Conservation (phyloP, 305 asterid genomes). For the Ilex paraguariensis region DNA sequence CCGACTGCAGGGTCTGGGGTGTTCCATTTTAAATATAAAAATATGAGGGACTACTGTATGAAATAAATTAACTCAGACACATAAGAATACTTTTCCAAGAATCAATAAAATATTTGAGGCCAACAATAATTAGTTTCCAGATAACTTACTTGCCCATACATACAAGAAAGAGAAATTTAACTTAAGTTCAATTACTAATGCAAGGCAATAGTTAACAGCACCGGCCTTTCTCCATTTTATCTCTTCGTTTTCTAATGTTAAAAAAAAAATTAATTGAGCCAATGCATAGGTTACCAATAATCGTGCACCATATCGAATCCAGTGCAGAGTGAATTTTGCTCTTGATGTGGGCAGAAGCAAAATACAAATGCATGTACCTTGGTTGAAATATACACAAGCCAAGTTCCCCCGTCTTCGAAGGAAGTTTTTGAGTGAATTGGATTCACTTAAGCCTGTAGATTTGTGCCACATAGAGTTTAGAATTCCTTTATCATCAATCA, state of each 20-base stretch:
- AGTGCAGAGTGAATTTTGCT: neutral
- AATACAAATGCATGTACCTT: conserved; percentile 33
- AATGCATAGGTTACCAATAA: neutral
- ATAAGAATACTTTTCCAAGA: no score
- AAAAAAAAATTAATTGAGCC: neutral
- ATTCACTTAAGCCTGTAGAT: conserved; percentile 46
- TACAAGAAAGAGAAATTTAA: no score
- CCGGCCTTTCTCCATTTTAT: neutral
- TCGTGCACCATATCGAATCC: neutral
- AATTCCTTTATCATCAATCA: conserved; percentile 33
- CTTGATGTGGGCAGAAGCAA: neutral
- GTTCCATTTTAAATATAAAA: no score
- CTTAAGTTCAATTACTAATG: no score
- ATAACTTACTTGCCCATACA: no score
- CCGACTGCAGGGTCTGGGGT: no score
- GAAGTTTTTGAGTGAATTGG: conserved; percentile 52
- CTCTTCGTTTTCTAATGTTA: neutral
- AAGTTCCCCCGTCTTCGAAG: conserved; percentile 62
- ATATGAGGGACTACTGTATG: no score
- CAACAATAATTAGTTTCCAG: no score
- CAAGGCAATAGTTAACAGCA: no score
- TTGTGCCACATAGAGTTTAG: conserved; percentile 59
- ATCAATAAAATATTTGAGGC: no score
- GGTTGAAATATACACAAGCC: conserved; percentile 46
- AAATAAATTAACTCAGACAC: no score